Conservation (phyloP, 2,329 filamentous ascomycete species). For the Fusarium sp. region DNA sequence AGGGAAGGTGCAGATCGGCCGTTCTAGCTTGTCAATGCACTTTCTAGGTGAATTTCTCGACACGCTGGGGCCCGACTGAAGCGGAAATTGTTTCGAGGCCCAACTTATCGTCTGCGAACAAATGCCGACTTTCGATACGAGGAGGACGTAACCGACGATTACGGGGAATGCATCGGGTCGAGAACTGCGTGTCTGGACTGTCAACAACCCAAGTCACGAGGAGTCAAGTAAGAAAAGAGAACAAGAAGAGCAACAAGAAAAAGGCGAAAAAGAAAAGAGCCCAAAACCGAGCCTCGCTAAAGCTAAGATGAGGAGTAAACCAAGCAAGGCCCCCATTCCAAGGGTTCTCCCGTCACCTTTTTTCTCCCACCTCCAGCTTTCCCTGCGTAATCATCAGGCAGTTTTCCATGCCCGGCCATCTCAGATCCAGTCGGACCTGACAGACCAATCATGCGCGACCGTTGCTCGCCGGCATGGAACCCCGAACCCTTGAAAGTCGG, state of each 20-base stretch:
- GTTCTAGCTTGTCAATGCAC: not conserved
- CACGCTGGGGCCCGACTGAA: conserved; percentile 8
- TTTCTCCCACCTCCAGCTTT: not conserved
- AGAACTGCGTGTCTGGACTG: conserved; percentile 4
- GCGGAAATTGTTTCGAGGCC: conserved; percentile 4
- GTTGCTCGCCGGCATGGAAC: conserved; percentile 17
- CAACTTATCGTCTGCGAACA: conserved; percentile 8
- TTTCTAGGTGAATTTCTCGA: not conserved
- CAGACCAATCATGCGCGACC: conserved; percentile 26
- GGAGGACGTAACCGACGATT: conserved; percentile 27
- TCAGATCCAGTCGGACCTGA: conserved; percentile 32
- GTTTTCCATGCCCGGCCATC: conserved; percentile 31
- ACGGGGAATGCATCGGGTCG: conserved; percentile 32
- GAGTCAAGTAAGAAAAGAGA: not conserved
- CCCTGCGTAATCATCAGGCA: conserved; percentile 42
- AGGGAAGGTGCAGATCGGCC: not conserved
- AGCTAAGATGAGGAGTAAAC: conserved; percentile 29
- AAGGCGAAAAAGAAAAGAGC: conserved; percentile 8
- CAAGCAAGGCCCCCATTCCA: conserved; percentile 27
- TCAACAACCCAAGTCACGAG: conserved; percentile 16
- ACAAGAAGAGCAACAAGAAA: not conserved
- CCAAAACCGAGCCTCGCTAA: conserved; percentile 32
- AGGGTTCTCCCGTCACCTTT: conserved; percentile 19
- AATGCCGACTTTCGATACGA: conserved; percentile 23
- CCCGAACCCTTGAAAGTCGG: not conserved